Conservation (phyloP, 768 basidiomycete genomes). For the Lanmaoa pseudosensibilis region DNA sequence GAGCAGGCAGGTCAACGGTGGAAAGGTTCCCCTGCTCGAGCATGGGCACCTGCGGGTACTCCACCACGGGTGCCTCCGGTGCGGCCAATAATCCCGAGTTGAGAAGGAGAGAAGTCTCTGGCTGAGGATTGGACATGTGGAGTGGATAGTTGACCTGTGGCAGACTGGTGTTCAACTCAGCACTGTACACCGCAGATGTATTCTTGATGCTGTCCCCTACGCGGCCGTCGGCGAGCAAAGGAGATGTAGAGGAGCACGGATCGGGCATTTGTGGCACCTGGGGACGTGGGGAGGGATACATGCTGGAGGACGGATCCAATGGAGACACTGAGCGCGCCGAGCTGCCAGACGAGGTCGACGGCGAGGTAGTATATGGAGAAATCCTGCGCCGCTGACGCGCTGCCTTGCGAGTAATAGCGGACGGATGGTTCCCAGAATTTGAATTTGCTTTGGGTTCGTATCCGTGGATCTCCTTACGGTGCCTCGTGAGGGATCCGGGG, state of each 20-base stretch:
- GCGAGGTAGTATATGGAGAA: constrained; percentile 1
- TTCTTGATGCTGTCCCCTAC: not conserved
- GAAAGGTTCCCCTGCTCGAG: not conserved
- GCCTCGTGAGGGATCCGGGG: constrained; percentile 25
- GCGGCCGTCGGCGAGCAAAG: not conserved
- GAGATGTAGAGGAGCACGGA: not conserved
- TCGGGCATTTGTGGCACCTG: not conserved
- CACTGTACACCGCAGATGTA: not conserved
- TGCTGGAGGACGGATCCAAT: not conserved
- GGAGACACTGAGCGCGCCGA: not conserved
- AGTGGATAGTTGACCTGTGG: not conserved
- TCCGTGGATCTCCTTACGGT: constrained; percentile 19
- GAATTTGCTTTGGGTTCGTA: constrained; percentile 14
- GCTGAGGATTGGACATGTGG: not conserved
- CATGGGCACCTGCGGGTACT: not conserved
- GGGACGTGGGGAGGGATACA: not conserved
- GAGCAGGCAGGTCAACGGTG: not conserved
- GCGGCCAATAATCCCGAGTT: not conserved
- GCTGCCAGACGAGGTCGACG: not conserved
- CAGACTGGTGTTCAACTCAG: not conserved
- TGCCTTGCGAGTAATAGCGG: not conserved
- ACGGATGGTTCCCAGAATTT: not conserved
- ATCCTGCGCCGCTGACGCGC: not conserved
- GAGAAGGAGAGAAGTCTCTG: no score
- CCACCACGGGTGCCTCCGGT: not conserved